Evolutionary conservation across 2,329 filamentous ascomycete genomes (phyloP).

Genomic region (Davidsoniella australis): DNA sequence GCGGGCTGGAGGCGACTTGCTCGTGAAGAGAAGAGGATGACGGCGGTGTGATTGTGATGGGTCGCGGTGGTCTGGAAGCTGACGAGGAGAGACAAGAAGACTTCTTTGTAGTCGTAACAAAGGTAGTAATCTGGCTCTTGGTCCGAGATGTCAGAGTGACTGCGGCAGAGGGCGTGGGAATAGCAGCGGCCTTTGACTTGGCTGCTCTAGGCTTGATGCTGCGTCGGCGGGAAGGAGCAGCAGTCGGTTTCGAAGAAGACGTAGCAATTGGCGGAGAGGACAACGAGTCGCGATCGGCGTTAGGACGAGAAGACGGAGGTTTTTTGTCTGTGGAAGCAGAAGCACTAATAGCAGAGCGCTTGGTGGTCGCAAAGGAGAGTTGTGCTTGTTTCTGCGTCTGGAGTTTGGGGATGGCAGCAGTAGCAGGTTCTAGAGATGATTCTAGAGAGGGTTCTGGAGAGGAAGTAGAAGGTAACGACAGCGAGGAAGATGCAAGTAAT

Average conservation of each 20-base stretch:
- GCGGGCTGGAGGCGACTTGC: neutral
- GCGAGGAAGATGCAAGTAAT: neutral
- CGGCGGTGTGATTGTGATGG: slow-evolving; percentile 5
- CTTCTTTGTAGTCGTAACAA: slow-evolving; percentile 9
- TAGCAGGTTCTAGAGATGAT: neutral
- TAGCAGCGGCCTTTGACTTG: slow-evolving; percentile 9
- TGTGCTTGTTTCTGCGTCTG: slow-evolving; percentile 7
- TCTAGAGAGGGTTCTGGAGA: neutral
- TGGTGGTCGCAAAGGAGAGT: slow-evolving; percentile 8
- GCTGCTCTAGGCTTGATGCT: slow-evolving; percentile 9
- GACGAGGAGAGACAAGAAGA: slow-evolving; percentile 7
- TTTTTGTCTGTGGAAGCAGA: neutral
- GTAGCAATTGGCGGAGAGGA: neutral
- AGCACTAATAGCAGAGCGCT: slow-evolving; percentile 3
- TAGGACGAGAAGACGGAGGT: neutral
- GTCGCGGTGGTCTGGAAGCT: slow-evolving; percentile 1
- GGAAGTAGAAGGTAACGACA: neutral
- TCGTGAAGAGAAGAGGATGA: neutral
- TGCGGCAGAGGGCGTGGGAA: slow-evolving; percentile 5
- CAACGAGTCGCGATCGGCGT: neutral
- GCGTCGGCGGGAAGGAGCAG: slow-evolving; percentile 2
- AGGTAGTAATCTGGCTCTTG: slow-evolving; percentile 4
- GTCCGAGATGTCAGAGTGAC: neutral
- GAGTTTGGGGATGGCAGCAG: neutral
- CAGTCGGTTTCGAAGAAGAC: slow-evolving; percentile 3